Conservation (phyloP, 192 early-diverging fungal species). For the Kickxella alabastrina region DNA sequence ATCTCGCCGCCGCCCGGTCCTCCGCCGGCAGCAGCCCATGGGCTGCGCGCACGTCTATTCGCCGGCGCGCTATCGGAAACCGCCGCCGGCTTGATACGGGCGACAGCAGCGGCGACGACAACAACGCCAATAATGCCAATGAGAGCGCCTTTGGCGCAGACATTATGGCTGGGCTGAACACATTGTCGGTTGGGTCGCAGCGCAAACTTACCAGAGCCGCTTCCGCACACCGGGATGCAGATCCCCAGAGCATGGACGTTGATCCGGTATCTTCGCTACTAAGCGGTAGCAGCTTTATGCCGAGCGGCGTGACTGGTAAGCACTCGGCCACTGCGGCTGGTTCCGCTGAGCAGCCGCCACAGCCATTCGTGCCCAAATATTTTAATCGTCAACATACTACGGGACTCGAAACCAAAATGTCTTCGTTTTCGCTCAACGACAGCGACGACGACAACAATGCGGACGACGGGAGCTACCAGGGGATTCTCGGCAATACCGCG, state of each 20-base stretch:
- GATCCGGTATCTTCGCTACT: conserved; percentile 26
- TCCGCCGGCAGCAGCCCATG: conserved; percentile 1
- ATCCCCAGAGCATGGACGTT: conserved; percentile 20
- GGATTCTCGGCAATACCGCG: conserved; percentile 23
- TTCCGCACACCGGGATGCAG: too few relatives aligned
- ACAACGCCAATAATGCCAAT: conserved; percentile 4
- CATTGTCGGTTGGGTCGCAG: conserved; percentile 11
- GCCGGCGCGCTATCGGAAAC: background rate
- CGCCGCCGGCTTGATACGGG: background rate
- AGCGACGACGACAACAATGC: conserved; percentile 17
- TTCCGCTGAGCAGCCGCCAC: too few relatives aligned
- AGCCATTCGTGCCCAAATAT: conserved; percentile 26
- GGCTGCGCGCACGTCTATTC: background rate
- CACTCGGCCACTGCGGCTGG: too few relatives aligned
- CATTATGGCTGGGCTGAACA: conserved; percentile 9
- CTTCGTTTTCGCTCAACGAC: conserved; percentile 27
- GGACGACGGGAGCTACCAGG: conserved; percentile 44
- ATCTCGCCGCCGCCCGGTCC: too few relatives aligned
- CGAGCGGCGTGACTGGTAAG: too few relatives aligned
- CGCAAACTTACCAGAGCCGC: too few relatives aligned
- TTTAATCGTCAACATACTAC: conserved; percentile 19
- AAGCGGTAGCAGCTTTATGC: conserved; percentile 1
- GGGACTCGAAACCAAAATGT: conserved; percentile 39
- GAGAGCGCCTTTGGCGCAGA: conserved; percentile 4
- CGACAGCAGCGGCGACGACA: conserved; percentile 19